Base-by-base conservation (phyloP, 139 green algal genomes). In the Medakamo hakoo region DNA sequence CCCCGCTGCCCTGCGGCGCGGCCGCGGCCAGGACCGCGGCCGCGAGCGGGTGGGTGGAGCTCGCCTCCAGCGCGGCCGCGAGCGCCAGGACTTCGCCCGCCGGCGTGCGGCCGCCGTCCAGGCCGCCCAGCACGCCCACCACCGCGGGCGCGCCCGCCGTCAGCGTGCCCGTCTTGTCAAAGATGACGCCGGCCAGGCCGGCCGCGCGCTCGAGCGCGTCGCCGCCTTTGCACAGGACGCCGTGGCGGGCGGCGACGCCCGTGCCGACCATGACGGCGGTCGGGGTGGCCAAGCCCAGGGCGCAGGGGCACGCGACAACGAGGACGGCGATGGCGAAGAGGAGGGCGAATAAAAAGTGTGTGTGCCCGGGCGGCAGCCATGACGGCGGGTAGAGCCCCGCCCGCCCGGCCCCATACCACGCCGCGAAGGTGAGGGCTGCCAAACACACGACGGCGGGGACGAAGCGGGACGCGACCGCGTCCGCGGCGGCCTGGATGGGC, bases 111-210 rank as follows among this genome's bases (percentile, higher is more conserved):
- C 49, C 2, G 23, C n/a, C 23, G n/a, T 69, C 4, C 27, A 29
- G 22, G 1, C 28, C 16, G 24, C 23, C 4, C 22, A 29, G 31
- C 18, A n/a, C 31, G n/a, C 14, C 60, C 27, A 76, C 66, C 0
- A 96, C 85, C 25, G 64, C 16, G 24, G 86, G 82, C 21, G 72
- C 71, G 57, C 90, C 91, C 0, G 62, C 56, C 3, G 92, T 99
- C 2, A 99, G 70, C 0, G 93, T 99, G 49, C 92, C 92, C 3
- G 92, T 99, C 73, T 99, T 99, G 71, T 99, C 92, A 64, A 97
- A 85, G 26, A 87, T 81, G 0, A 98, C 73, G 19, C 59, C 68
- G n/a, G 29, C 20, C 27, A 92, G 71, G 3, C 77, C 70, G 65
- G 73, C 63, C 4, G 83, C 81, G 2, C 66, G 66, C 67, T 93